Conservation (phyloP, 148 eudicot species). For the Chenopodium formosanum region DNA sequence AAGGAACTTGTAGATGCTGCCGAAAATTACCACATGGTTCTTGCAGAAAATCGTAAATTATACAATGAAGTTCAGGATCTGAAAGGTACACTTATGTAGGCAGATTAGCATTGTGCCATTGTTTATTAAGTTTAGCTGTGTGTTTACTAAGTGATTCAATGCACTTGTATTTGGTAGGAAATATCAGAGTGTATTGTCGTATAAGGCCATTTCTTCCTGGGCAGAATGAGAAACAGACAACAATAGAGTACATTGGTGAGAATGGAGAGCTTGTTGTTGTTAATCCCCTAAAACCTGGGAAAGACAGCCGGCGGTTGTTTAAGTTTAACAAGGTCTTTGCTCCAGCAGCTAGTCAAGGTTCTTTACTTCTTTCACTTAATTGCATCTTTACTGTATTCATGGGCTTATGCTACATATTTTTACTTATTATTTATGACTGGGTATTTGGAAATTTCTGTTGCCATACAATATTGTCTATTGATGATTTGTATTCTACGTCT, state of each 20-base stretch:
- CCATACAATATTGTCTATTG: neutral
- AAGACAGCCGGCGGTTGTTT: constrained; percentile 70
- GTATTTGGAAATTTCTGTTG: neutral
- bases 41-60: constrained; percentile 77
- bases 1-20: constrained; percentile 76
- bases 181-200: constrained; percentile 87
- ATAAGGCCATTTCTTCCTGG: constrained; percentile 90
- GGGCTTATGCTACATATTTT: constrained; percentile 8
- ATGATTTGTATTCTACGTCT: constrained; percentile 4
- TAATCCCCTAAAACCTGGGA: constrained; percentile 76
- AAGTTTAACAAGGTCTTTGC: constrained; percentile 86
- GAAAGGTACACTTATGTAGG: constrained; percentile 55
- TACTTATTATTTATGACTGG: neutral
- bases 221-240: constrained; percentile 65
- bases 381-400: neutral
- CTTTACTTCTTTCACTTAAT: neutral
- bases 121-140: constrained; percentile 8
- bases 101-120: neutral
- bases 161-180: constrained; percentile 46
- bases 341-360: constrained; percentile 86
- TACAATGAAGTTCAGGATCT: constrained; percentile 96
- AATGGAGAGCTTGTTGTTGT: constrained; percentile 77
- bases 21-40: constrained; percentile 75
- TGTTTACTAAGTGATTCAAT: constrained; percentile 9
- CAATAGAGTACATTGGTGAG: constrained; percentile 81